These are phyloP conservation scores for Meyerozyma elateridarum DNA, from an alignment of 1,139 yeast species.

Conservation along the genomic window DNA sequence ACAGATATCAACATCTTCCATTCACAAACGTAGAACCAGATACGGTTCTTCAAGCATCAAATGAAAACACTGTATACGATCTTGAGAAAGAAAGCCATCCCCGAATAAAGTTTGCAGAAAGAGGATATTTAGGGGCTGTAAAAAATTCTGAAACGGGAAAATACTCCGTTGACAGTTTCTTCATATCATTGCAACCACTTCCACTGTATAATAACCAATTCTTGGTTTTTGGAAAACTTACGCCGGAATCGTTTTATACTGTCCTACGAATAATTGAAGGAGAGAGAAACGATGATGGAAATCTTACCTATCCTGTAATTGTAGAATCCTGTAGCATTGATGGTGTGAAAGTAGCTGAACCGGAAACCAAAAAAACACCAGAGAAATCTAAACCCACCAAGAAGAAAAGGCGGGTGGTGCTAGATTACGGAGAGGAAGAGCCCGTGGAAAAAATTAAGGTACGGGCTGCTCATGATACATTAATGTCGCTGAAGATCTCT, in stretches of 20 bases:
- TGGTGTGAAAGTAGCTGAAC: background rate
- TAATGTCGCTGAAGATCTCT: too few relatives aligned
- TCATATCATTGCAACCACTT: slow-evolving; percentile 47
- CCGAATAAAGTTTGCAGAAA: slow-evolving; percentile 46
- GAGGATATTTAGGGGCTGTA: slow-evolving; percentile 57
- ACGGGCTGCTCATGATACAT: too few relatives aligned
- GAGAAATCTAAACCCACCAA: background rate
- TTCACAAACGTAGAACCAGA: slow-evolving; percentile 40
- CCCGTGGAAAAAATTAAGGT: background rate
- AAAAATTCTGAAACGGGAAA: slow-evolving; percentile 19
- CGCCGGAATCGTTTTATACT: slow-evolving; percentile 55
- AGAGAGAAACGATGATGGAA: slow-evolving; percentile 39
- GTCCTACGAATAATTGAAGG: slow-evolving; percentile 49
- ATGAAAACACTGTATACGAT: slow-evolving; percentile 9
- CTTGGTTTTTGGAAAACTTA: slow-evolving; percentile 60
- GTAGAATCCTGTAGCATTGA: background rate
- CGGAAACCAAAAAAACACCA: background rate
- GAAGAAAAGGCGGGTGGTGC: background rate
- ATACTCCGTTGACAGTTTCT: slow-evolving; percentile 39
- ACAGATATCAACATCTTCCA: slow-evolving; percentile 34
- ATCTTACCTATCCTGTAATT: slow-evolving; percentile 47
- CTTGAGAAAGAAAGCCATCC: slow-evolving; percentile 49
- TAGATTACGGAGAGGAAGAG: background rate
- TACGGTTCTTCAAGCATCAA: slow-evolving; percentile 33
- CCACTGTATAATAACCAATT: slow-evolving; percentile 43